Conservation (phyloP, 73 alveolate genomes). For the Diophrys sp. region DNA sequence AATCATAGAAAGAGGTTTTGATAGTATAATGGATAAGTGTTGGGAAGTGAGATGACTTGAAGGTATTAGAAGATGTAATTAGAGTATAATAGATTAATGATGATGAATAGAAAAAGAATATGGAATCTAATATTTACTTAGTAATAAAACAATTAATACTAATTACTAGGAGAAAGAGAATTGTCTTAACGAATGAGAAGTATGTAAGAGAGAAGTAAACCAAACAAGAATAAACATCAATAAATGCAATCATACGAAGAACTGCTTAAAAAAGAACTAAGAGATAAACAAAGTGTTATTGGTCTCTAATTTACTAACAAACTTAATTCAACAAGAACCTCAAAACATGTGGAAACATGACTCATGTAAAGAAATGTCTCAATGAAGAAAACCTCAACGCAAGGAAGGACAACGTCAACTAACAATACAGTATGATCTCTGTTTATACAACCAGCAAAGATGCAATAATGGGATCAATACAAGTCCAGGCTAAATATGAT, state of each 20-base stretch:
- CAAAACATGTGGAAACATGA: constrained; percentile 56
- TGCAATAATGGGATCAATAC: not conserved
- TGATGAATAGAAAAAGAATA: not conserved
- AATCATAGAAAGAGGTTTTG: not conserved
- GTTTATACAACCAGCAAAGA: constrained; percentile 28
- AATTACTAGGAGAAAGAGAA: not conserved
- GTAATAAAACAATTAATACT: not conserved
- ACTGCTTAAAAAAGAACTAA: constrained; percentile 15
- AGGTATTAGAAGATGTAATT: not conserved
- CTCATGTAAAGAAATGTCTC: constrained; percentile 48
- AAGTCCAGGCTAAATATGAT: constrained; percentile 7
- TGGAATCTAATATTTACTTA: not conserved
- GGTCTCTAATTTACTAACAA: constrained; percentile 24
- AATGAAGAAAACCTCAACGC: constrained; percentile 47
- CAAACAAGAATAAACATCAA: not conserved
- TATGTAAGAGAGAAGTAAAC: not conserved
- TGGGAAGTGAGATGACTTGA: not conserved
- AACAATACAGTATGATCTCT: constrained; percentile 37
- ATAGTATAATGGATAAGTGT: constrained; percentile 2
- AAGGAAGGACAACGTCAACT: constrained; percentile 25
- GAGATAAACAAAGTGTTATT: constrained; percentile 9
- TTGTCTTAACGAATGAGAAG: constrained; percentile 1
- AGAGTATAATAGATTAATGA: constrained; percentile 10
- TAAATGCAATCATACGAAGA: constrained; percentile 10
- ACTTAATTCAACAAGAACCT: constrained; percentile 25